These are phyloP conservation scores for Moesziomyces globuligerus DNA, from an alignment of 1,284 basidiomycete species.

Conservation along the genomic window DNA sequence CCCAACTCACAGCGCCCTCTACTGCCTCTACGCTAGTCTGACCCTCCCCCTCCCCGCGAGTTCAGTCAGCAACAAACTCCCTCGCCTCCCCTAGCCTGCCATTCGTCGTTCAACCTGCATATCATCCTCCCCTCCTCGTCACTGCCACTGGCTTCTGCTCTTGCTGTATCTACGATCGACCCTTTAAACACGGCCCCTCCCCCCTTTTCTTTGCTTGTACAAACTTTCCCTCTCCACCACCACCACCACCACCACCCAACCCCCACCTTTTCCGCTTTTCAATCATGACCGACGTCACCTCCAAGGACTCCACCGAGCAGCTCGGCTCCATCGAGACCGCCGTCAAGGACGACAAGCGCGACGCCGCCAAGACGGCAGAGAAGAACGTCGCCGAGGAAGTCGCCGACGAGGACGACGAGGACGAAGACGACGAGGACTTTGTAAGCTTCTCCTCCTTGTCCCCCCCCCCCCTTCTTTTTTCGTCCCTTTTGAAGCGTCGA, in stretches of 20 bases:
- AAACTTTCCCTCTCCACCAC: not conserved
- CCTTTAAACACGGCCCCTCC: no score
- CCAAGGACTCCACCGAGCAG: constrained; percentile 5
- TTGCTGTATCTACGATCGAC: no score
- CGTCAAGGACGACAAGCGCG: constrained; percentile 41
- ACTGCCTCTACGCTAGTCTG: no score
- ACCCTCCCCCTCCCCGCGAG: no score
- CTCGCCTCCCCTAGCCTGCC: no score
- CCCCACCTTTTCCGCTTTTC: not conserved
- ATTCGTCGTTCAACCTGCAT: no score
- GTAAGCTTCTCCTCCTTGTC: constrained; percentile 13
- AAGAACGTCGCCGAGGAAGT: constrained; percentile 22
- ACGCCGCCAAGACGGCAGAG: constrained; percentile 27
- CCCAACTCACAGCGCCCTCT: no score
- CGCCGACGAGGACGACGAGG: constrained; percentile 34
- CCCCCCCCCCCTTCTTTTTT: not conserved
- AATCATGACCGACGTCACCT: constrained; percentile 23
- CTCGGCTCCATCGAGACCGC: constrained; percentile 20
- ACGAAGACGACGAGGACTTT: constrained; percentile 44
- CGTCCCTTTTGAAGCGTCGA: not conserved
- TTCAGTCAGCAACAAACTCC: no score
- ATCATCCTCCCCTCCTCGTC: no score
- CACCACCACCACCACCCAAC: not conserved
- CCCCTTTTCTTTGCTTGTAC: no score
- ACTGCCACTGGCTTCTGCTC: no score